Evolutionary conservation across 1,139 yeast species (phyloP).

Genomic region (Suhomyces coccinellae): DNA sequence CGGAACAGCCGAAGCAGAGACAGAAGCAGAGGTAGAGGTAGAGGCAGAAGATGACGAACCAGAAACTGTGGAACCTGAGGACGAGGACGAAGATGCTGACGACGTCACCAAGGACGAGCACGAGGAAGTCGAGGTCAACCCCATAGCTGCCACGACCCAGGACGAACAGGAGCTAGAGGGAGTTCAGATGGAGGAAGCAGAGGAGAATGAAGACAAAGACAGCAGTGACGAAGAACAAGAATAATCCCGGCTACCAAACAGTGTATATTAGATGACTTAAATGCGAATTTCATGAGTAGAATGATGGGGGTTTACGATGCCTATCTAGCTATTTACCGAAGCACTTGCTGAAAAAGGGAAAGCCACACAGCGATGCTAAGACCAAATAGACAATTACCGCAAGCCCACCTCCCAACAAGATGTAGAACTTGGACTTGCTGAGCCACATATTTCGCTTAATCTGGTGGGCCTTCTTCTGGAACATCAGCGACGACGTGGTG

Average conservation of each 20-base stretch:
- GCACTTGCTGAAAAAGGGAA: constrained; percentile 42
- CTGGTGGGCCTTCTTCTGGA: constrained; percentile 68
- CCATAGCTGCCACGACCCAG: constrained; percentile 23
- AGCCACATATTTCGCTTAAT: constrained; percentile 72
- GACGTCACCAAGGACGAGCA: constrained; percentile 14
- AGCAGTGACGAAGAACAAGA: constrained; percentile 18
- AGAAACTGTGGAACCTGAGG: constrained; percentile 22
- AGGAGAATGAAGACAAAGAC: constrained; percentile 17
- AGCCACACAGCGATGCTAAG: constrained; percentile 53
- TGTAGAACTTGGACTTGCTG: constrained; percentile 49
- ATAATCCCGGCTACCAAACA: neutral
- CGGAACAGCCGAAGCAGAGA: constrained; percentile 23
- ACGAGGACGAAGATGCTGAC: constrained; percentile 18
- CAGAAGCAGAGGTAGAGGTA: constrained; percentile 14
- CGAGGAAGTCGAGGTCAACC: constrained; percentile 20
- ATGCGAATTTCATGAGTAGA: neutral
- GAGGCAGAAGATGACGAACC: constrained; percentile 16
- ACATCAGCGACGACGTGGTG: constrained; percentile 67
- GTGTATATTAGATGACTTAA: neutral
- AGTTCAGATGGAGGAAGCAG: constrained; percentile 17
- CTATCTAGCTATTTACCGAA: constrained; percentile 11
- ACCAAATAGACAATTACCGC: constrained; percentile 41
- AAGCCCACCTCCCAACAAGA: constrained; percentile 27
- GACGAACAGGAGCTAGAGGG: constrained; percentile 30
- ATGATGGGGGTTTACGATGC: neutral